Conservation (phyloP, 371 early-diverging fungal genomes). For the Pancytospora philotis region DNA sequence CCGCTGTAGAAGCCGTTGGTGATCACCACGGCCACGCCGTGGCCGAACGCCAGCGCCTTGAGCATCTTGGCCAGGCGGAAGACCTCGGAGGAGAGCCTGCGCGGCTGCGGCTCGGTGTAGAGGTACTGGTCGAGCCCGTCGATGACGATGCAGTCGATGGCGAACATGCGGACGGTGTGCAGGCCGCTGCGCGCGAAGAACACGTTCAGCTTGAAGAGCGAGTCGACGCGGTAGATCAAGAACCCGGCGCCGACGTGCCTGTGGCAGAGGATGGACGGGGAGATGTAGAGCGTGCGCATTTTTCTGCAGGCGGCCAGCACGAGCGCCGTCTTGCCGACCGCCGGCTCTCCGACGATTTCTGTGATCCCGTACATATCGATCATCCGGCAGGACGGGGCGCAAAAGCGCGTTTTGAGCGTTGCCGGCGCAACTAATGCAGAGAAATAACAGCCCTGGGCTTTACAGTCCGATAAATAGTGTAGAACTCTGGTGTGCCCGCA, state of each 20-base stretch:
- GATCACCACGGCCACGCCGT: slow-evolving; percentile 4
- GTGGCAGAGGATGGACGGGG: slow-evolving; percentile 12
- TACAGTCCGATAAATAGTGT: too few relatives aligned
- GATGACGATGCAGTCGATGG: slow-evolving; percentile 4
- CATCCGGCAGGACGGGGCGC: slow-evolving; percentile 1
- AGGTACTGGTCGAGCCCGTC: slow-evolving; percentile 29
- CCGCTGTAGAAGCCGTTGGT: slow-evolving; percentile 4
- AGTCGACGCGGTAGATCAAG: not conserved
- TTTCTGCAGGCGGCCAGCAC: slow-evolving; percentile 26
- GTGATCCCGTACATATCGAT: slow-evolving; percentile 34
- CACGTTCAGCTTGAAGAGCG: slow-evolving; percentile 3
- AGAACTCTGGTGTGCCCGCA: too few relatives aligned
- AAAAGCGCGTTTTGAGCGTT: too few relatives aligned
- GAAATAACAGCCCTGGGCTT: too few relatives aligned
- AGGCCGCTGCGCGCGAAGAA: not conserved
- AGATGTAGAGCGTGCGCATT: slow-evolving; percentile 34
- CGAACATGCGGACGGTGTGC: not conserved
- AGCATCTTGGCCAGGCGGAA: not conserved
- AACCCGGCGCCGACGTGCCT: not conserved
- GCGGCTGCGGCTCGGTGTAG: slow-evolving; percentile 3
- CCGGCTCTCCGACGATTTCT: slow-evolving; percentile 39
- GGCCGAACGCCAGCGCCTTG: not conserved
- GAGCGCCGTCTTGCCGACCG: slow-evolving; percentile 40
- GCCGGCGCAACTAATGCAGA: too few relatives aligned
- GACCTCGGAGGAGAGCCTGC: not conserved